These are phyloP conservation scores for Diaporthe citri DNA, from an alignment of 2,329 filamentous ascomycete genomes.

Conservation along the genomic window DNA sequence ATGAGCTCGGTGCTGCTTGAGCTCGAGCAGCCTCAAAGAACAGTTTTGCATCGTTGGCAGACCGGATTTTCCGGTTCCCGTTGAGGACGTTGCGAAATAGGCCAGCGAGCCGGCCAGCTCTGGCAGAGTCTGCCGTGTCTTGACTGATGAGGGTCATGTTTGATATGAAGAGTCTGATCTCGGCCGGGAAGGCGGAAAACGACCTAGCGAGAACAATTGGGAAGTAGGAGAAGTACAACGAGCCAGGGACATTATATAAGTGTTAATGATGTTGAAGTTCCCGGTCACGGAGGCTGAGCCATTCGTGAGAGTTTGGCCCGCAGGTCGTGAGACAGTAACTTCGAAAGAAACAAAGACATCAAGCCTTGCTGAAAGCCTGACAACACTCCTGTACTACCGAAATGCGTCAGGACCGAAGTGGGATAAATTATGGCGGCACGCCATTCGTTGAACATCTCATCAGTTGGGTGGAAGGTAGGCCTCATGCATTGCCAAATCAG, in stretches of 20 bases:
- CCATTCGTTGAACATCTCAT: neutral
- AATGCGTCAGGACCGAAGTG: neutral
- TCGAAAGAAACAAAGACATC: neutral
- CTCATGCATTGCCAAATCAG: conserved; percentile 36
- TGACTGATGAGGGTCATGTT: neutral
- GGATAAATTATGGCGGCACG: neutral
- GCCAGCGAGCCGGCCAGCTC: conserved; percentile 24
- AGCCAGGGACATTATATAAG: neutral
- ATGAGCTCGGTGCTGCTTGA: conserved; percentile 42
- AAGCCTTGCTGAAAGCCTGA: neutral
- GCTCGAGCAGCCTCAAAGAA: conserved; percentile 48
- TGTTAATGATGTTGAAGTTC: neutral
- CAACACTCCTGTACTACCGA: neutral
- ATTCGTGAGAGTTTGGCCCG: neutral
- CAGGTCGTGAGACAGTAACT: neutral
- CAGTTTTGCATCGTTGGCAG: conserved; percentile 44
- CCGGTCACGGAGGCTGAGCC: neutral
- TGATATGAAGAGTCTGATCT: neutral
- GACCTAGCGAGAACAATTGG: no score
- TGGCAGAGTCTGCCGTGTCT: conserved; percentile 12
- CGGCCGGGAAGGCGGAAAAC: no score
- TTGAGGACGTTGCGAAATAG: conserved; percentile 44
- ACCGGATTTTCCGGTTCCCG: conserved; percentile 44
- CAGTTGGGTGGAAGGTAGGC: conserved; percentile 24
- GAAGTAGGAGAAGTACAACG: neutral